Evolutionary conservation across 805 yeast species (phyloP), one percentile per base, ranked within the genome.

Genomic region (Metschnikowia continentalis): DNA sequence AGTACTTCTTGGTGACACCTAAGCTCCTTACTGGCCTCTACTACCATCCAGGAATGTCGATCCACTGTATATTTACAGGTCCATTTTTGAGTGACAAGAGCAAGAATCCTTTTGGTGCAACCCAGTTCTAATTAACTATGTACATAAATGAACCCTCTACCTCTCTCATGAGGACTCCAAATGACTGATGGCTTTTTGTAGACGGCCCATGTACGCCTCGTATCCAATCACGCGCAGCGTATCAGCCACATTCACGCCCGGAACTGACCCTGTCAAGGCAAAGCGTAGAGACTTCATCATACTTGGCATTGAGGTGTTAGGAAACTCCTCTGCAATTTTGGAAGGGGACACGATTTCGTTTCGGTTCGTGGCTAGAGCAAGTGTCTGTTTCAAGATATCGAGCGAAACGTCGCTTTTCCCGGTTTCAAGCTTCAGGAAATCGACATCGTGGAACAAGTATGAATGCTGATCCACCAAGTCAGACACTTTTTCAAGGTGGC

Each of bases 1-100:
- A 94, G 63, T 92, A 90, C 64, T 90, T 94, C 63, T 74, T 94
- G 63, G 88, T 94, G 38, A 94, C 98, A 0, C 99, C 99, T 0
- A 94, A 94, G 67, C 73, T 92, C 51, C 72, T 92, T 54, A 84
- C 94, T 0, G 84, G 86, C 40, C 71, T 94, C 46, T 81, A 82
- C 59, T 90, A 90, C 63, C 88, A 88, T 56, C 81, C 80, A 15
- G 81, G 80, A 51, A 89, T 92, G 96, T 80, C 83, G 53, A 80
- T 92, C 3, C 95, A 88, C 65, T 88, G 96, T 71, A 90, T 92
- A 40, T 73, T 66, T 47, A 71, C 76, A 1, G 77, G 77, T 3
- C 71, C 73, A 4, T 59, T 62, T 23, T 48, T 58, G 47, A 42
- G 49, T 35, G 42, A 23, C 32, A 48, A 51, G n/a, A 32, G 35